Evolutionary conservation across 441 rosid genomes (phyloP).

Genomic region (Pelargonium fulgidum): DNA sequence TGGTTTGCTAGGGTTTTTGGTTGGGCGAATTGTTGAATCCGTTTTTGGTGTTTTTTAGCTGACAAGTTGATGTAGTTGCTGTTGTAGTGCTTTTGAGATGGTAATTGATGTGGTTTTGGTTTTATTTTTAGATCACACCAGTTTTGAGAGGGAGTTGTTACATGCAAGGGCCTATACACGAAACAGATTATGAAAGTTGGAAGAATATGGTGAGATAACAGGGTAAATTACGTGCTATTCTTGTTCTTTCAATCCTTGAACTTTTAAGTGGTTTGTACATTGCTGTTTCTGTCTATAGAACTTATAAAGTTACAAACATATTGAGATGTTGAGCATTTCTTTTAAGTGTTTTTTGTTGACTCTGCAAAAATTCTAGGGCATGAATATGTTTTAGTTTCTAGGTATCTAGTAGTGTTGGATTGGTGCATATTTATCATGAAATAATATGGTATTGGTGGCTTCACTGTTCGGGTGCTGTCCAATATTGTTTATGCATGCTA

Average conservation of each 20-base stretch:
- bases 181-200: slow-evolving; percentile 28
- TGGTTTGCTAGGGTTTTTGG: not conserved
- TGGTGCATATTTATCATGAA: slow-evolving; percentile 1
- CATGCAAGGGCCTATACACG: slow-evolving; percentile 34
- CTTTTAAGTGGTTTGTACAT: not conserved
- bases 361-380: not conserved
- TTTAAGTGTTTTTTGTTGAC: not conserved
- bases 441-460: not conserved
- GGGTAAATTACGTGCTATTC: slow-evolving; percentile 36
- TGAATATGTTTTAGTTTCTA: not conserved
- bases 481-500: not conserved
- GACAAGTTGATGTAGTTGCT: not conserved
- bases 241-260: slow-evolving; percentile 18
- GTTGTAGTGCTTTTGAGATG: slow-evolving; percentile 5
- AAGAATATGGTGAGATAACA: slow-evolving; percentile 43
- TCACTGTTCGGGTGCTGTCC: not conserved
- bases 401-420: not conserved
- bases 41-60: slow-evolving; percentile 8
- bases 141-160: slow-evolving; percentile 31
- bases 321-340: not conserved
- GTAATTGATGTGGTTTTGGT: slow-evolving; percentile 23
- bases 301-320: not conserved
- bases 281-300: not conserved
- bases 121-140: slow-evolving; percentile 35
- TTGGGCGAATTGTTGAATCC: slow-evolving; percentile 10